phyloP scores from a whole-genome alignment of 805 yeast species.

The Schizosaccharomyces lindneri region DNA sequence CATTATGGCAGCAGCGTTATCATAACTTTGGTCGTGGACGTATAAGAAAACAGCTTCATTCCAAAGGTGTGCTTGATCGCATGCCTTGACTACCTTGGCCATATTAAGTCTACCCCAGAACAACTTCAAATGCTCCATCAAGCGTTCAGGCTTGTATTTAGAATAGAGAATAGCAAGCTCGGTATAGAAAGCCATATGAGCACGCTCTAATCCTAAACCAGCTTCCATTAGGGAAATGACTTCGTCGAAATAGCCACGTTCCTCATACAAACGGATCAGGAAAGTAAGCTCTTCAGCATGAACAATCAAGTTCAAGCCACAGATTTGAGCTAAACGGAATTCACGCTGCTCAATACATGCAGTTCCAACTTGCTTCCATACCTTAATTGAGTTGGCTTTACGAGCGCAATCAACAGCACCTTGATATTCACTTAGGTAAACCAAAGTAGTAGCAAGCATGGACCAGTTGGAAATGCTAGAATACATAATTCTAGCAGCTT shows the following conservation, averaged over 20 bases:
- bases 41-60: constrained; percentile 87
- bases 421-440: constrained; percentile 75
- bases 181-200: constrained; percentile 99
- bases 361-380: constrained; percentile 92
- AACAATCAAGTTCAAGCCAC: constrained; percentile 88
- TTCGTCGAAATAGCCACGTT: constrained; percentile 76
- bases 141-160: constrained; percentile 68
- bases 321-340: constrained; percentile 89
- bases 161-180: constrained; percentile 78
- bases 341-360: constrained; percentile 91
- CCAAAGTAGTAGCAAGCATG: constrained; percentile 88
- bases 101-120: constrained; percentile 97
- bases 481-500: constrained; percentile 78
- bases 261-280: constrained; percentile 65
- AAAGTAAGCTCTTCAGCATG: constrained; percentile 94
- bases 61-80: constrained; percentile 85
- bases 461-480: constrained; percentile 78
- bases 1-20: constrained; percentile 89
- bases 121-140: constrained; percentile 86
- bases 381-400: constrained; percentile 78
- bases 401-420: constrained; percentile 96
- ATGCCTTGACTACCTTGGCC: constrained; percentile 86
- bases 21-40: constrained; percentile 98
- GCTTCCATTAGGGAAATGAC: constrained; percentile 80
- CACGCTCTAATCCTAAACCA: constrained; percentile 89